Base-by-base conservation (phyloP, 179 eudicot species). In the Pouteria campechiana region DNA sequence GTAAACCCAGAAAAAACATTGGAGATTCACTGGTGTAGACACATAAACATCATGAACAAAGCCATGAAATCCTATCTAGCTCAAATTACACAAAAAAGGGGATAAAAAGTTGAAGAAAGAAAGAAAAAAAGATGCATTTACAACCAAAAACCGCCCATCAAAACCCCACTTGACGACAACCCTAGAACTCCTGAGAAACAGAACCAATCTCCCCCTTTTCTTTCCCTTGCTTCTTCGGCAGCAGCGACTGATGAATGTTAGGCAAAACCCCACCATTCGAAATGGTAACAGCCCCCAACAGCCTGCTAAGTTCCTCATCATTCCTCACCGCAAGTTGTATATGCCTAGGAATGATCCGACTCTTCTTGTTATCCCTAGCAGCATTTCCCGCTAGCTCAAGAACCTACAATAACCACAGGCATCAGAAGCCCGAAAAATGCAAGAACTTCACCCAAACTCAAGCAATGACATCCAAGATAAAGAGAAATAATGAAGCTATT, bases 321-420 rank as follows among this genome's bases (percentile, higher is more conserved):
- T 61, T 67, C 17, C 73, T 67, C 46, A 67, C 73, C 0, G 73
- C 73, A 3, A 67, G 28, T 52, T 67, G 73, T 19, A 67, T 67
- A 23, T 67, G 73, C 59, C 73, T 55, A 4, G 73, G 68, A 13
- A 61, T 48, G 19, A 67, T 67, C 38, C 68, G 16, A 17, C 42
- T 67, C 68, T 61, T 67, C 68, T 61, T 67, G 60, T 67, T 67
- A 20, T 67, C 73, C 52, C 73, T 55, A 3, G 68, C 73, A 7
- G 68, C 73, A 20, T 67, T 67, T 31, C 73, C 73, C 25, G 68
- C 73, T 12, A 67, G 64, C 23, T 67, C 73, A 41, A 67, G 44
- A 11, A 61, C 67, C 72, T 54, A 6, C 5, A 16, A 1, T 38
- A 32, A 6, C 6, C 4, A 12, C n/a, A n/a, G n/a, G n/a, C n/a